Conservation (phyloP, 2,329 filamentous ascomycete genomes). For the Arthroderma uncinatum region DNA sequence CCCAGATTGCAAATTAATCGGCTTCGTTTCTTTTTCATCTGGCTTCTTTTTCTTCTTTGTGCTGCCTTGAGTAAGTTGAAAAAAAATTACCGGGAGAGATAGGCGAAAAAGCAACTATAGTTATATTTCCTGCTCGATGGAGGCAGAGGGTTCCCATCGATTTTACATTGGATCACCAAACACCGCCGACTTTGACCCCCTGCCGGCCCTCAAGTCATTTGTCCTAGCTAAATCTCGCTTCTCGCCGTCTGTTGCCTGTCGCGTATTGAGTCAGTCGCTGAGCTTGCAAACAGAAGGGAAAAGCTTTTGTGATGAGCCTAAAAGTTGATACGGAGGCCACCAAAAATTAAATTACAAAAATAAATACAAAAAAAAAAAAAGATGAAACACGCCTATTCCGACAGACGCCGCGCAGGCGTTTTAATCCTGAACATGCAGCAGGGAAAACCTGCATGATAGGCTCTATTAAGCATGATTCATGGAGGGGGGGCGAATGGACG, state of each 20-base stretch:
- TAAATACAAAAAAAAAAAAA: constrained; percentile 5
- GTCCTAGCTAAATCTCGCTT: background rate
- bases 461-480: background rate
- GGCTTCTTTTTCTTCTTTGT: constrained; percentile 10
- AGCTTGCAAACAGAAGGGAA: background rate
- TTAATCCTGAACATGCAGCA: background rate
- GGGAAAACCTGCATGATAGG: background rate
- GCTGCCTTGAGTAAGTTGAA: constrained; percentile 1
- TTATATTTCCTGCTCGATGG: no score
- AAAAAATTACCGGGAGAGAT: background rate
- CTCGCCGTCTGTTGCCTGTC: background rate
- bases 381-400: constrained; percentile 5
- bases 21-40: constrained; percentile 1
- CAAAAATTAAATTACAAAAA: background rate
- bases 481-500: background rate
- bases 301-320: background rate
- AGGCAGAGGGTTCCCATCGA: no score
- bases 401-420: background rate
- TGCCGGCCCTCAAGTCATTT: background rate
- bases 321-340: background rate
- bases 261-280: background rate
- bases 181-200: no score
- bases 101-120: background rate
- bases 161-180: no score
- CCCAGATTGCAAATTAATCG: background rate